Base-by-base conservation (phyloP, 345 rosid species). In the Hevea brasiliensis region DNA sequence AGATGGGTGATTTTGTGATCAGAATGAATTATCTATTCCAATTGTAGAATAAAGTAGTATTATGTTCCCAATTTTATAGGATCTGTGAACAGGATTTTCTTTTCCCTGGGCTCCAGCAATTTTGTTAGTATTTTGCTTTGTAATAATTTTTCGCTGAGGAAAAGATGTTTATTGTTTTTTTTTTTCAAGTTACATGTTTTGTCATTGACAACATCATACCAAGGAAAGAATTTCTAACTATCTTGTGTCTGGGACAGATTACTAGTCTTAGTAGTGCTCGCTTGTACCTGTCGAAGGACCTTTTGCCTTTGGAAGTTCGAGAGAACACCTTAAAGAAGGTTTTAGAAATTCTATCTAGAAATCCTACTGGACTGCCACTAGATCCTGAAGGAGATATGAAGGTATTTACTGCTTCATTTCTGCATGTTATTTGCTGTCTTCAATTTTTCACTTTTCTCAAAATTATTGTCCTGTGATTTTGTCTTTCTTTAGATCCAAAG, bases 321-420 rank as follows among this genome's bases (percentile, higher is more conserved):
- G 98, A 89, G 74, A 95, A 95, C 85, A 89, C 97, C 74, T 74
- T 95, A 70, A 95, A 95, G 84, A 83, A 84, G 71, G 89, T 90
- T 61, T 81, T 82, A 15, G 93, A 92, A 91, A 87, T 95, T 76
- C 90, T 95, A 62, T 84, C 90, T 57, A 85, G 97, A 84, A 81
- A 89, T 76, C 80, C 91, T 26, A 64, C 81, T 81, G 97, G 98
- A 72, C 62, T 92, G 73, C 97, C 92, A 82, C 67, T 92, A 45
- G 96, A 92, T 85, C 90, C 96, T 65, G 96, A 92, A 83, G 89
- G 77, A 65, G 97, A 92, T 73, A 90, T 90, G 97, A 89, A 93
- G 90, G 98, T 89, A 76, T 32, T 62, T 29, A 45, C 41, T 42
- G 24, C 59, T 21, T 23, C 56, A 9, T 47, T 29, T 45, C 7